Conservation (phyloP, 1,284 basidiomycete species). For the Hortiboletus rubellus region DNA sequence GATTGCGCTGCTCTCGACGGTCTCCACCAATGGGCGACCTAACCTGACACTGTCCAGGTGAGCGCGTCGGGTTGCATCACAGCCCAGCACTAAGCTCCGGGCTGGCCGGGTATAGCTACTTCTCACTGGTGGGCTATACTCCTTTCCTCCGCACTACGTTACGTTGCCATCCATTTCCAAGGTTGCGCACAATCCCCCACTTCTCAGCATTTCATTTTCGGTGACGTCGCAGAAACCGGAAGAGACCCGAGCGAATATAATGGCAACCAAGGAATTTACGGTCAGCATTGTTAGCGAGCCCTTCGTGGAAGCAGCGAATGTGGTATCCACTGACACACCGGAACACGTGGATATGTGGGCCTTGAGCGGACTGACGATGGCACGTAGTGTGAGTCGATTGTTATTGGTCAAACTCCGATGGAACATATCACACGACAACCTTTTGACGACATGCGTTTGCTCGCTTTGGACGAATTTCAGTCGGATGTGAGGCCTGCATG, state of each 20-base stretch:
- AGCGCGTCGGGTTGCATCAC: not conserved
- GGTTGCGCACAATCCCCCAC: conserved; percentile 64
- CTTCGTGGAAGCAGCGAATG: conserved; percentile 73
- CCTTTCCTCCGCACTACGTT: conserved; percentile 20
- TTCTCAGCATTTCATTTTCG: conserved; percentile 61
- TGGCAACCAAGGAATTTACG: conserved; percentile 67
- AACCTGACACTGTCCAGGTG: conserved; percentile 73
- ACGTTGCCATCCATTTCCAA: conserved; percentile 36
- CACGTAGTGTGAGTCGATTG: conserved; percentile 51
- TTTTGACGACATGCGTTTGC: conserved; percentile 3
- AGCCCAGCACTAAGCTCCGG: conserved; percentile 5
- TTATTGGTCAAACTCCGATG: conserved; percentile 9
- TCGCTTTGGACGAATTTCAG: conserved; percentile 30
- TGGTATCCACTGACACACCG: conserved; percentile 66
- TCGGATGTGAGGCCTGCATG: conserved; percentile 59
- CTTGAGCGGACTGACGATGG: conserved; percentile 68
- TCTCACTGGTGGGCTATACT: conserved; percentile 45
- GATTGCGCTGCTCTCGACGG: conserved; percentile 70
- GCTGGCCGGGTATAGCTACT: conserved; percentile 44
- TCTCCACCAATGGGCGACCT: conserved; percentile 52
- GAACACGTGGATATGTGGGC: conserved; percentile 69
- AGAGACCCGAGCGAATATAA: conserved; percentile 71
- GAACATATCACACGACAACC: conserved; percentile 16
- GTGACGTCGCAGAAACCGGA: conserved; percentile 48
- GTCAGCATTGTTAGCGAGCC: conserved; percentile 77